Evolutionary conservation across 129 eudicot species (phyloP).

Genomic region (Tagetes erecta): DNA sequence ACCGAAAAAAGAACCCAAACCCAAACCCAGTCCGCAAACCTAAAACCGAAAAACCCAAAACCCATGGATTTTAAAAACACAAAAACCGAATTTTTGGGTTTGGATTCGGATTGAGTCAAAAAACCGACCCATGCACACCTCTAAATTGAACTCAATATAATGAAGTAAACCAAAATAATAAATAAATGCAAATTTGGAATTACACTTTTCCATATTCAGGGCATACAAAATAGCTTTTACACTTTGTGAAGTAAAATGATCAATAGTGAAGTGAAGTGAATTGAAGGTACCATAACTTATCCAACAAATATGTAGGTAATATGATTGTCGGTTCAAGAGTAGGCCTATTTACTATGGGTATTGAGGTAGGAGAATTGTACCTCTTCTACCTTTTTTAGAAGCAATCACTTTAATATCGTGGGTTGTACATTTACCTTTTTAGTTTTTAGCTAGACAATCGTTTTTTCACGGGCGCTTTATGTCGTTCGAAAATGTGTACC

Average conservation of each 20-base stretch:
- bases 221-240: constrained; percentile 20
- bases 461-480: too few relatives aligned
- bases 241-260: constrained; percentile 20
- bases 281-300: not conserved
- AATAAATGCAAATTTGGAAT: not conserved
- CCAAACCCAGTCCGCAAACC: too few relatives aligned
- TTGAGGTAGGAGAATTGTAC: constrained; percentile 29
- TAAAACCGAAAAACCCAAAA: too few relatives aligned
- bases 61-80: too few relatives aligned
- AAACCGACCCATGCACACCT: too few relatives aligned
- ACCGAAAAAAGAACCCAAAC: too few relatives aligned
- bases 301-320: constrained; percentile 29
- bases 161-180: not conserved
- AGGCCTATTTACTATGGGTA: constrained; percentile 24
- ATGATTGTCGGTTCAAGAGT: constrained; percentile 25
- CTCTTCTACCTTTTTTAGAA: not conserved
- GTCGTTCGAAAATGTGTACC: too few relatives aligned
- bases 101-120: too few relatives aligned
- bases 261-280: not conserved
- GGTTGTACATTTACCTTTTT: not conserved
- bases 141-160: not conserved
- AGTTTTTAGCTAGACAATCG: too few relatives aligned
- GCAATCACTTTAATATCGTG: not conserved
- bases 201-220: constrained; percentile 14
- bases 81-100: too few relatives aligned